A percentile compares a stretch with the other conserved stretches of the same genome.
Evolutionary conservation across 768 basidiomycete genomes (phyloP).

Genomic region (Lentinula boryana): DNA sequence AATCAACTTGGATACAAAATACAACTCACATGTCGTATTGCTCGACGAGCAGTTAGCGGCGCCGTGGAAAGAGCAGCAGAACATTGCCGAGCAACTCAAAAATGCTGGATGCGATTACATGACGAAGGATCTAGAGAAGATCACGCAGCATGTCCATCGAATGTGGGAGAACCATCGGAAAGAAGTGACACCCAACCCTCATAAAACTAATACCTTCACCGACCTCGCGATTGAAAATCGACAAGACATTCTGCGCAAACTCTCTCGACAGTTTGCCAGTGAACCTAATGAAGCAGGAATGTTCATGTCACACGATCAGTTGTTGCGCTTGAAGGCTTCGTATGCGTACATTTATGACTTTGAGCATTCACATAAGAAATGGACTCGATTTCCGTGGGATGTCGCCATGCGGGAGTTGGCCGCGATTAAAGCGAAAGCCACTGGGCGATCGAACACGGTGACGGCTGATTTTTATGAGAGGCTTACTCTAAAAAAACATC

Average conservation of each 20-base stretch:
- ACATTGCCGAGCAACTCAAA: slow-evolving; percentile 14
- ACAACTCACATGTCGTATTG: slow-evolving; percentile 12
- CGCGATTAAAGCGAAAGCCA: slow-evolving; percentile 42
- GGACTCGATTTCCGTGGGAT: slow-evolving; percentile 37
- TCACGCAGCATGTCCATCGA: slow-evolving; percentile 35
- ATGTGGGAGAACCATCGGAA: slow-evolving; percentile 23
- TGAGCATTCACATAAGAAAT: slow-evolving; percentile 11
- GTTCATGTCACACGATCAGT: slow-evolving; percentile 24
- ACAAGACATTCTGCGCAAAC: slow-evolving; percentile 44
- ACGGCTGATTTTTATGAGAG: slow-evolving; percentile 38
- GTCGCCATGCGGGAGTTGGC: slow-evolving; percentile 50
- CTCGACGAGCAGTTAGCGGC: slow-evolving; percentile 24
- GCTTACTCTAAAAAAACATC: slow-evolving; percentile 25
- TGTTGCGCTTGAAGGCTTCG: slow-evolving; percentile 42
- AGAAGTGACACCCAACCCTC: slow-evolving; percentile 9
- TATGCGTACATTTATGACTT: slow-evolving; percentile 44
- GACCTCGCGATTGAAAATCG: slow-evolving; percentile 32
- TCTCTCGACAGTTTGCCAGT: slow-evolving; percentile 38
- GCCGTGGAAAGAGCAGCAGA: slow-evolving; percentile 26
- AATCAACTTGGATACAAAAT: slow-evolving; percentile 21
- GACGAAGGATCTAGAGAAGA: slow-evolving; percentile 27
- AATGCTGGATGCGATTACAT: slow-evolving; percentile 15
- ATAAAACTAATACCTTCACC: slow-evolving; percentile 16
- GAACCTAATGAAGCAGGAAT: slow-evolving; percentile 16
- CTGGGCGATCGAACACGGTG: slow-evolving; percentile 35